Evolutionary conservation across 345 rosid species (phyloP).

Genomic region (Zanthoxylum bungeanum): DNA sequence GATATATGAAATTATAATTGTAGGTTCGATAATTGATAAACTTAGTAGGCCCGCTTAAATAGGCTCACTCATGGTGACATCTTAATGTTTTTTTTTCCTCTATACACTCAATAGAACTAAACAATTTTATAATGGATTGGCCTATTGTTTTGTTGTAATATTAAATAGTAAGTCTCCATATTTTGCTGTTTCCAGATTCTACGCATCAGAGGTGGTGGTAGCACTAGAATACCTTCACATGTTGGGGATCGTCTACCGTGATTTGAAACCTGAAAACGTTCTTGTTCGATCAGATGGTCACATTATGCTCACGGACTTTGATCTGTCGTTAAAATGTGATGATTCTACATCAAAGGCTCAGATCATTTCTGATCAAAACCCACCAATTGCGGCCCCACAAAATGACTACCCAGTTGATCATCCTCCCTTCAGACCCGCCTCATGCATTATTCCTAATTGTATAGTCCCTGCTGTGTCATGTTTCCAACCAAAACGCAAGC

Average conservation of each 20-base stretch:
- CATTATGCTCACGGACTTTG: conserved; percentile 91
- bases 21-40: background rate
- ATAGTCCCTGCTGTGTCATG: conserved; percentile 89
- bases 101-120: background rate
- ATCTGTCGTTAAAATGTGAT: conserved; percentile 81
- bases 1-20: background rate
- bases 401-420: conserved; percentile 33
- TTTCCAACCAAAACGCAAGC: conserved; percentile 62
- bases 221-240: conserved; percentile 95
- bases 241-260: conserved; percentile 92
- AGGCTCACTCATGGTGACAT: conserved; percentile 10
- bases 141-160: conserved; percentile 14
- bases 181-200: conserved; percentile 56
- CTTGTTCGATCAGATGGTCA: conserved; percentile 89
- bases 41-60: conserved; percentile 20
- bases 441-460: conserved; percentile 81
- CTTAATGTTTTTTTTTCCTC: conserved; percentile 17
- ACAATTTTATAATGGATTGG: background rate
- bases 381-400: conserved; percentile 24
- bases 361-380: conserved; percentile 40
- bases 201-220: conserved; percentile 84
- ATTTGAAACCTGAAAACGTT: conserved; percentile 90
- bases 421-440: conserved; percentile 52
- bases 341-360: conserved; percentile 67
- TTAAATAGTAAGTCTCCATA: conserved; percentile 10